These are phyloP conservation scores for Sclerotinia glacialis DNA, from an alignment of 2,329 filamentous ascomycete species.

Conservation along the genomic window DNA sequence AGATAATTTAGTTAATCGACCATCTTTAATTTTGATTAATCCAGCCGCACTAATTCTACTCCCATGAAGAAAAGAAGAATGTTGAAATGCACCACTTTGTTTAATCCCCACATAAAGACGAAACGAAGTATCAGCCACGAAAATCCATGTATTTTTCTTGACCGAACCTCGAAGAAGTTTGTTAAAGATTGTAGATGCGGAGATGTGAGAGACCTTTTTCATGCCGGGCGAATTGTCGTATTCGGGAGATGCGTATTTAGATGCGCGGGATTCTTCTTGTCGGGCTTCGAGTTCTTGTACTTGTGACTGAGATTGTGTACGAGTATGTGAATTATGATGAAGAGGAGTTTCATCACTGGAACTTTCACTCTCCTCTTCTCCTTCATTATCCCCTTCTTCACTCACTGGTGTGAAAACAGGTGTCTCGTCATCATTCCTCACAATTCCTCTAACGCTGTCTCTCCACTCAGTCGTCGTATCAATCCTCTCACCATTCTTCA, in stretches of 20 bases:
- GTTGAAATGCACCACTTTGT: conserved; percentile 82
- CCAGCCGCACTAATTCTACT: conserved; percentile 79
- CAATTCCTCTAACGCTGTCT: conserved; percentile 75
- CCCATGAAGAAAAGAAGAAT: conserved; percentile 84
- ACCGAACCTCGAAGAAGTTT: conserved; percentile 75
- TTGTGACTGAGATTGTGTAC: conserved; percentile 29
- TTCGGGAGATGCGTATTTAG: conserved; percentile 63
- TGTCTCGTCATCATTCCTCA: conserved; percentile 58
- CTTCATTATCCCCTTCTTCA: conserved; percentile 32
- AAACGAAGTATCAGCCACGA: conserved; percentile 82
- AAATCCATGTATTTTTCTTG: conserved; percentile 90
- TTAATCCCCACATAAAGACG: conserved; percentile 89
- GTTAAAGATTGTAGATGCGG: conserved; percentile 71
- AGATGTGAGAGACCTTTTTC: conserved; percentile 63
- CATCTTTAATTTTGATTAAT: conserved; percentile 79
- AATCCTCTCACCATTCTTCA: conserved; percentile 74
- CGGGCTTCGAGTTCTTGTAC: conserved; percentile 44
- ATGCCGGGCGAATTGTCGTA: conserved; percentile 60
- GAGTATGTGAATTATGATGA: conserved; percentile 18
- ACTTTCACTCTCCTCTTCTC: background rate
- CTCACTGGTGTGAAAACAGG: conserved; percentile 47
- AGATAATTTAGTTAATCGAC: conserved; percentile 69
- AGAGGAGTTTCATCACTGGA: conserved; percentile 1
- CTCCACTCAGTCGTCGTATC: conserved; percentile 73
- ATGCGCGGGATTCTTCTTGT: conserved; percentile 54